Evolutionary conservation across 2,329 filamentous ascomycete genomes (phyloP).

Genomic region (Pseudocercospora fijiensis): DNA sequence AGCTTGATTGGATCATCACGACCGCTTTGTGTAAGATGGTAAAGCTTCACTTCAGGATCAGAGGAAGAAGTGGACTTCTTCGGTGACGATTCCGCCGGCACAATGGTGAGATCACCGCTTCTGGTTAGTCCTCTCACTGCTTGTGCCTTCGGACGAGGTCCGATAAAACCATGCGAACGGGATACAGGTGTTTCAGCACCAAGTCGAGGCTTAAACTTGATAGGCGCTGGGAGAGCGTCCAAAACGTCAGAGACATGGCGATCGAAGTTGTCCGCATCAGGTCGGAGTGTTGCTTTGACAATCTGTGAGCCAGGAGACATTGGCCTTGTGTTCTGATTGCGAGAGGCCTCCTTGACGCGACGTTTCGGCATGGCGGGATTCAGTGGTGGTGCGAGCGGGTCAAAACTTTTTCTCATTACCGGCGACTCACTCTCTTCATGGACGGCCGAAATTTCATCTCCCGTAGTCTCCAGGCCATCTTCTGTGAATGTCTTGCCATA

Average conservation of each 20-base stretch:
- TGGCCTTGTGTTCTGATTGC: conserved; percentile 12
- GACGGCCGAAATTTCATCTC: neutral
- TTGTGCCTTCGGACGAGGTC: conserved; percentile 23
- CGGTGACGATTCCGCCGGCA: conserved; percentile 39
- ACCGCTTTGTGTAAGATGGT: conserved; percentile 81
- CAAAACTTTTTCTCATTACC: neutral
- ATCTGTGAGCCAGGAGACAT: neutral
- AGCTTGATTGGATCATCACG: conserved; percentile 89
- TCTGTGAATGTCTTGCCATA: neutral
- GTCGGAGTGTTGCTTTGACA: neutral
- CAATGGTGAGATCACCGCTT: conserved; percentile 31
- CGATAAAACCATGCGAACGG: conserved; percentile 24
- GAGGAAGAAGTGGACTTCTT: conserved; percentile 29
- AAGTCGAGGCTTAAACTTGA: conserved; percentile 65
- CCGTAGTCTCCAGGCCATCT: neutral
- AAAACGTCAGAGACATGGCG: conserved; percentile 40
- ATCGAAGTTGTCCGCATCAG: conserved; percentile 56
- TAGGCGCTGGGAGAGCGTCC: conserved; percentile 56
- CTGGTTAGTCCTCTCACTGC: conserved; percentile 17
- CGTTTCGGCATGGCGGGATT: conserved; percentile 47
- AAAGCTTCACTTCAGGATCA: conserved; percentile 74
- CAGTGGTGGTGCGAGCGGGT: conserved; percentile 41
- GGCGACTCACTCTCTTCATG: conserved; percentile 10
- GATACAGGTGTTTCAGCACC: conserved; percentile 40
- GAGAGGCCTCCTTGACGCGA: conserved; percentile 25